These are phyloP conservation scores for Rhodomyrtus psidioides DNA, from an alignment of 441 rosid species.

Conservation along the genomic window DNA sequence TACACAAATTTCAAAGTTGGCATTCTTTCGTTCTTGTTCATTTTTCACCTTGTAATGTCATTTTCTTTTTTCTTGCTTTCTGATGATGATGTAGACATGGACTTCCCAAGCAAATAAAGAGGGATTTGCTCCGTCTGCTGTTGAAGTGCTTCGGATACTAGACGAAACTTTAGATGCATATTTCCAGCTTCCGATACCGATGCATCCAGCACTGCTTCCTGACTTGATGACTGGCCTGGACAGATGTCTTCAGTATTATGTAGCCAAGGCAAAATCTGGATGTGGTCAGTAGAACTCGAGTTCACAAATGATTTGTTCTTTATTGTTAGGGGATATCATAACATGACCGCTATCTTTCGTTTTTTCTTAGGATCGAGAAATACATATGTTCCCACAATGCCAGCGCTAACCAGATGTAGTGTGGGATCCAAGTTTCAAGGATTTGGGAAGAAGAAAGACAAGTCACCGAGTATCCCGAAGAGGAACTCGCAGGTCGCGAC, in stretches of 20 bases:
- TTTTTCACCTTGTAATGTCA: neutral
- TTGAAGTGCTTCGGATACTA: conserved; percentile 65
- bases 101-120: conserved; percentile 55
- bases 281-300: conserved; percentile 51
- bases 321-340: conserved; percentile 4
- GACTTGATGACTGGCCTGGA: conserved; percentile 84
- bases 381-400: conserved; percentile 82
- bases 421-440: conserved; percentile 75
- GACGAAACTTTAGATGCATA: conserved; percentile 88
- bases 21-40: neutral
- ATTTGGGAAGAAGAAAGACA: conserved; percentile 92
- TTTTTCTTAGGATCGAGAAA: conserved; percentile 56
- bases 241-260: conserved; percentile 81
- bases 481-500: conserved; percentile 69
- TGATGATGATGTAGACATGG: conserved; percentile 47
- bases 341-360: neutral
- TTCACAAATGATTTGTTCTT: conserved; percentile 5
- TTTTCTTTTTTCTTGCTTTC: neutral
- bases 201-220: conserved; percentile 89
- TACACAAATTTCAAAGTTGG: neutral
- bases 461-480: conserved; percentile 51
- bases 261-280: conserved; percentile 79
- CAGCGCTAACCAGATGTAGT: conserved; percentile 82
- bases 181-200: conserved; percentile 92
- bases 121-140: conserved; percentile 75